These are phyloP conservation scores for Tulasnella calospora DNA, from an alignment of 768 basidiomycete genomes.

Conservation along the genomic window DNA sequence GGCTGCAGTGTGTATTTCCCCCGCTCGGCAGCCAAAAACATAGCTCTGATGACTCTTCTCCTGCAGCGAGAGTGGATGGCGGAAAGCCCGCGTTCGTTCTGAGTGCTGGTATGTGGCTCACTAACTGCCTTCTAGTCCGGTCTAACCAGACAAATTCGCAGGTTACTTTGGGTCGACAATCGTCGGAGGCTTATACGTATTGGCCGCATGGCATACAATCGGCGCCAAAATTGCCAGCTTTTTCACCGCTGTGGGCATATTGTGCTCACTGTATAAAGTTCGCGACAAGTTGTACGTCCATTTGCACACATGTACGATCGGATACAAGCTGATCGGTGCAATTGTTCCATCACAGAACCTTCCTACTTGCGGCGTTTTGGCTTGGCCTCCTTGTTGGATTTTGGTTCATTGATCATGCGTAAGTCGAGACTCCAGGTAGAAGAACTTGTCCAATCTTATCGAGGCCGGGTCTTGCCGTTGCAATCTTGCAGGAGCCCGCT, in stretches of 20 bases:
- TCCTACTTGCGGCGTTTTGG: conserved; percentile 71
- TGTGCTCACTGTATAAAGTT: conserved; percentile 81
- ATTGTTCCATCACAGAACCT: conserved; percentile 57
- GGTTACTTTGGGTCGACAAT: conserved; percentile 81
- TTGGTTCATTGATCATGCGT: conserved; percentile 94
- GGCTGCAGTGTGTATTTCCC: conserved; percentile 51
- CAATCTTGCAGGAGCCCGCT: conserved; percentile 56
- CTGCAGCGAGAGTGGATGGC: conserved; percentile 52
- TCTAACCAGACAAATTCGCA: conserved; percentile 1
- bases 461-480: not conserved
- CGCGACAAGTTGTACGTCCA: conserved; percentile 78
- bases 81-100: conserved; percentile 68
- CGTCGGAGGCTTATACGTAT: conserved; percentile 74
- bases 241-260: conserved; percentile 76
- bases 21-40: not conserved
- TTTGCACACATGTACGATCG: not conserved
- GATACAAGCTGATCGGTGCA: not conserved
- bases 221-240: conserved; percentile 91
- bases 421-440: conserved; percentile 35
- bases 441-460: conserved; percentile 16
- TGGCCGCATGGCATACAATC: conserved; percentile 82
- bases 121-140: not conserved
- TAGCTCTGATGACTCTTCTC: not conserved
- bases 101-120: conserved; percentile 40
- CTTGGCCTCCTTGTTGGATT: conserved; percentile 86